Evolutionary conservation across 2,329 filamentous ascomycete species (phyloP).

Genomic region (Lasiodiplodia sp.): DNA sequence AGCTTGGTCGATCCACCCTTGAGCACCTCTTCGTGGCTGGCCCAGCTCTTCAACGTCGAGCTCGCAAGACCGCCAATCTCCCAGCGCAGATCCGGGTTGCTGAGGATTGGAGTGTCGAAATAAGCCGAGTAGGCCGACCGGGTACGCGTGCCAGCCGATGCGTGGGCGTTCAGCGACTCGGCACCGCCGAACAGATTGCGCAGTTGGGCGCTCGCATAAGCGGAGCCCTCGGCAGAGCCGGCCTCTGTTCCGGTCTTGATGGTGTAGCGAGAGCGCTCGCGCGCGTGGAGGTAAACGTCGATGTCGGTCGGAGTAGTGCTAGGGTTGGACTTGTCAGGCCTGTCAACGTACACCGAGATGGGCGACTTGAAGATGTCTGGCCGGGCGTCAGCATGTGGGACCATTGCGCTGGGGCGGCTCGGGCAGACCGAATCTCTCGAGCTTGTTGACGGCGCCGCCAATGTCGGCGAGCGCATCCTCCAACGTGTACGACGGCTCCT

Average conservation of each 20-base stretch:
- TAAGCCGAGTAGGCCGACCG: constrained; percentile 88
- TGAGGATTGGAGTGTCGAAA: constrained; percentile 81
- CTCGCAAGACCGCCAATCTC: constrained; percentile 83
- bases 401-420: background rate
- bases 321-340: constrained; percentile 72
- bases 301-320: constrained; percentile 78
- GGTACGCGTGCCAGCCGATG: constrained; percentile 87
- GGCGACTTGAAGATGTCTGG: constrained; percentile 86
- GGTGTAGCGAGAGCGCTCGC: constrained; percentile 82
- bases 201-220: constrained; percentile 85
- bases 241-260: constrained; percentile 95
- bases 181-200: constrained; percentile 95
- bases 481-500: constrained; percentile 75
- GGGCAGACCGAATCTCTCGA: constrained; percentile 77
- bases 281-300: constrained; percentile 78
- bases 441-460: constrained; percentile 73
- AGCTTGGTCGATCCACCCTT: constrained; percentile 80
- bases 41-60: constrained; percentile 88
- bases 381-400: constrained; percentile 30
- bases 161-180: constrained; percentile 86
- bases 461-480: constrained; percentile 79
- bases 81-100: constrained; percentile 81
- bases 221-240: constrained; percentile 91
- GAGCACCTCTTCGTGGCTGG: constrained; percentile 89
- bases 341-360: constrained; percentile 82